phyloP scores from a whole-genome alignment of 768 basidiomycete genomes.

The Boletellus ananiceps region DNA sequence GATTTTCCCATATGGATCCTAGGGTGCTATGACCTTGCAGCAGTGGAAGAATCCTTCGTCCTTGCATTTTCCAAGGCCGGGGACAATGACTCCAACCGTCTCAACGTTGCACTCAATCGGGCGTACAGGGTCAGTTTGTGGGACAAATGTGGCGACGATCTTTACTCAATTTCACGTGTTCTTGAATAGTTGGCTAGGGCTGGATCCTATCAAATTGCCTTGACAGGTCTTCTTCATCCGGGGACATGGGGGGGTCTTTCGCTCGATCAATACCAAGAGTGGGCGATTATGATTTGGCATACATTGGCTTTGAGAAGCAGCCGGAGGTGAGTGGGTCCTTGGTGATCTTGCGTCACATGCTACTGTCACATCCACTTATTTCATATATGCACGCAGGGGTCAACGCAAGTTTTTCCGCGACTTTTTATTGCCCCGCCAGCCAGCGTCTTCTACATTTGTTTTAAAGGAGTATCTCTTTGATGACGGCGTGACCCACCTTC shows the following conservation, averaged over 20 bases:
- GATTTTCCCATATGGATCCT: slow-evolving; percentile 8
- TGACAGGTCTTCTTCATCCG: slow-evolving; percentile 62
- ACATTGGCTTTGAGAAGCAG: slow-evolving; percentile 63
- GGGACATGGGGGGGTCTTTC: slow-evolving; percentile 65
- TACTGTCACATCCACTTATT: slow-evolving; percentile 5
- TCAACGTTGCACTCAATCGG: slow-evolving; percentile 58
- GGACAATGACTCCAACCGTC: slow-evolving; percentile 55
- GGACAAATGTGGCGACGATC: neutral
- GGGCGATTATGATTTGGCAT: slow-evolving; percentile 79
- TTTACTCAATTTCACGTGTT: slow-evolving; percentile 9
- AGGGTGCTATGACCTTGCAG: slow-evolving; percentile 67
- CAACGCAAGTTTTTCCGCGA: slow-evolving; percentile 65
- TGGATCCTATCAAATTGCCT: slow-evolving; percentile 58
- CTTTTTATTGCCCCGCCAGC: slow-evolving; percentile 55
- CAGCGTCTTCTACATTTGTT: slow-evolving; percentile 47
- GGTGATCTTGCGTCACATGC: neutral
- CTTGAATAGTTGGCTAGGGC: slow-evolving; percentile 57
- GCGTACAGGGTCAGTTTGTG: slow-evolving; percentile 54
- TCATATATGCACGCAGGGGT: slow-evolving; percentile 37
- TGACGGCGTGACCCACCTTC: slow-evolving; percentile 27
- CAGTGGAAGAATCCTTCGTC: slow-evolving; percentile 65
- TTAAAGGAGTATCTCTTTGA: slow-evolving; percentile 56
- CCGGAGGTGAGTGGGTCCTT: slow-evolving; percentile 50
- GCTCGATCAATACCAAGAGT: slow-evolving; percentile 60
- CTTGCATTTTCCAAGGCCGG: slow-evolving; percentile 59